Evolutionary conservation across 1,284 basidiomycete genomes (phyloP), one percentile per base, ranked within the genome.

Genomic region (Apiotrichum mycotoxinovorans): DNA sequence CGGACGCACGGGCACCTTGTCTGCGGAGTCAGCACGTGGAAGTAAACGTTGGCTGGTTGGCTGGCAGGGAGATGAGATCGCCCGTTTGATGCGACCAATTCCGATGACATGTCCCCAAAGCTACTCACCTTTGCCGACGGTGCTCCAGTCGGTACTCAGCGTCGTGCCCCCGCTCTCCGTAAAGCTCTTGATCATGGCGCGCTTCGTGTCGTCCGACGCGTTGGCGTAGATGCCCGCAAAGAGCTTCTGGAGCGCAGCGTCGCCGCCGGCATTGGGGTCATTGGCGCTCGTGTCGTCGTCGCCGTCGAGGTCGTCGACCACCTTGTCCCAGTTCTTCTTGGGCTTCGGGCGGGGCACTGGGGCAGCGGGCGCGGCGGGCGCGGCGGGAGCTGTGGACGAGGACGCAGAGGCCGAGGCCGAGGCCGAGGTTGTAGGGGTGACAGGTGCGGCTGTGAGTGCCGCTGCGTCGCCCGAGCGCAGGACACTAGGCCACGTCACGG

Each of bases 171-270:
- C 90, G 64, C 88, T 91, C 79, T 95, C 91, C 57, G 83, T 82
- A 73, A 89, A 96, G 72, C 89, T 92, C 83, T 97, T 97, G 85
- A 96, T 85, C 91, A 97, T 97, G 0, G 93, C 94, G 40, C 86
- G 83, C 67, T 82, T 84, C 4, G 91, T 91, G 68, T 96, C 89
- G 0, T 91, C 88, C 69, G 95, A 91, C 14, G 91, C 88, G 69
- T 88, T 87, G 3, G 81, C 81, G 69, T 88, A 97, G 58, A 97
- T 83, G 78, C 72, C 67, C 27, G 77, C 70, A 62, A 81, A 80
- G 45, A 81, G 70, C 51, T 74, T 68, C 51, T 74, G 68, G 7
- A 76, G 56, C 15, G 65, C 67, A 8, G 67, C 68, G 30, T 76
- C 73, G 11, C 76, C 78, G 12, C 77, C 73, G 8, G 66, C 63